Evolutionary conservation across 495 filamentous ascomycete genomes (phyloP).

Genomic region (Talaromyces wortmannii): DNA sequence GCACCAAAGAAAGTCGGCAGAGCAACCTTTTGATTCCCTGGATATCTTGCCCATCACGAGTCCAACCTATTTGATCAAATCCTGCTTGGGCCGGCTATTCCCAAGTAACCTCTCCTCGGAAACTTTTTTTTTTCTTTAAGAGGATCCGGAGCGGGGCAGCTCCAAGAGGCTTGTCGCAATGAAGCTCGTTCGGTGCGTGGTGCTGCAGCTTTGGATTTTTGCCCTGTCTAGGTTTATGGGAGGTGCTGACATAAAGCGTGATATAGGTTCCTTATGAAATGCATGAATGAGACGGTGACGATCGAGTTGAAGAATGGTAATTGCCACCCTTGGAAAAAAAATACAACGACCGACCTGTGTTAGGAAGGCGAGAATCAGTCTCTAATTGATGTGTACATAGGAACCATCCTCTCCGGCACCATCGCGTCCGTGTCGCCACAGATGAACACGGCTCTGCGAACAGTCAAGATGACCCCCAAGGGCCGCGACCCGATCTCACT

Average conservation of each 20-base stretch:
- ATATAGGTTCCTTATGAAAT: conserved; percentile 95
- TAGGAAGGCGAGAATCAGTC: conserved; percentile 4
- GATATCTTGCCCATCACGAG: too few species aligned
- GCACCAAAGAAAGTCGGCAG: background rate
- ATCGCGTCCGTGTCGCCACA: conserved; percentile 90
- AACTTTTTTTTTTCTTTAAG: background rate
- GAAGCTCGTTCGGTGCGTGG: conserved; percentile 95
- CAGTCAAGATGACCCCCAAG: conserved; percentile 89
- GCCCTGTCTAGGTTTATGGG: background rate
- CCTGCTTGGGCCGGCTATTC: too few species aligned
- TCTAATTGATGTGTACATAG: conserved; percentile 29
- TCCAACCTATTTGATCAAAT: too few species aligned
- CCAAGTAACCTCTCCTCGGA: background rate
- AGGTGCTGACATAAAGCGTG: background rate
- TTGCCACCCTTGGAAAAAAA: conserved; percentile 2
- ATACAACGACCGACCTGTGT: too few species aligned
- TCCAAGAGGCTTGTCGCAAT: conserved; percentile 45
- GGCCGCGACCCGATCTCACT: conserved; percentile 79
- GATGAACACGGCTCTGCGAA: conserved; percentile 93
- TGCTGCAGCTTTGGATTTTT: conserved; percentile 15
- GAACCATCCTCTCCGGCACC: conserved; percentile 91
- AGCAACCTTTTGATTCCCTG: background rate
- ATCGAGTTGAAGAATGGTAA: conserved; percentile 96
- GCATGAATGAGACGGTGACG: conserved; percentile 93
- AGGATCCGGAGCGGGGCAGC: background rate